These are phyloP conservation scores for Martensiomyces pterosporus DNA, from an alignment of 192 early-diverging fungal species.

Conservation along the genomic window DNA sequence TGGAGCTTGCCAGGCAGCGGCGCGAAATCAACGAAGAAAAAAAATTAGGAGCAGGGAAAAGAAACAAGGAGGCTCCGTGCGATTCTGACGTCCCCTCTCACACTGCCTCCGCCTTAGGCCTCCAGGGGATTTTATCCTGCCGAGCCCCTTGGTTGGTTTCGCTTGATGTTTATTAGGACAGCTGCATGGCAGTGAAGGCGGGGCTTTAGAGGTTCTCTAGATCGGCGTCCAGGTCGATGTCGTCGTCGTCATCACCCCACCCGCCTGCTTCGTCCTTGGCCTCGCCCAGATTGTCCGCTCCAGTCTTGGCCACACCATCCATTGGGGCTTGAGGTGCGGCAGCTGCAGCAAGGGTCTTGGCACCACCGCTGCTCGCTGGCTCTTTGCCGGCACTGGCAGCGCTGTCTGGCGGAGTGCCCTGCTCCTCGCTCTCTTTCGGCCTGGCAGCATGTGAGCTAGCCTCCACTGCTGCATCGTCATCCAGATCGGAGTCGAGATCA, in stretches of 20 bases:
- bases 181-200: too few relatives aligned
- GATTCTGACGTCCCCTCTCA: too few relatives aligned
- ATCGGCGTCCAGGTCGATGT: conserved; percentile 20
- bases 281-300: neutral
- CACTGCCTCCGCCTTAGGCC: too few relatives aligned
- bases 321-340: too few relatives aligned
- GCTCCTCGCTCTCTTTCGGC: too few relatives aligned
- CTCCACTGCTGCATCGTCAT: neutral
- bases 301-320: neutral
- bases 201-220: conserved; percentile 2
- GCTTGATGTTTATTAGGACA: too few relatives aligned
- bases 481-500: conserved; percentile 8
- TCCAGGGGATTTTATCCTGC: too few relatives aligned
- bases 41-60: conserved; percentile 4
- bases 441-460: neutral
- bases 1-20: too few relatives aligned
- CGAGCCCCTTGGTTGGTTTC: too few relatives aligned
- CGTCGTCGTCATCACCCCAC: conserved; percentile 5
- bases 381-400: too few relatives aligned
- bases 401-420: too few relatives aligned
- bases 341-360: neutral
- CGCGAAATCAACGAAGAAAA: neutral
- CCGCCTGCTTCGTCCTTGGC: neutral
- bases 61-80: conserved; percentile 3
- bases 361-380: too few relatives aligned